These are phyloP conservation scores for Kurtzmaniella cleridarum DNA, from an alignment of 805 yeast species.

Conservation along the genomic window DNA sequence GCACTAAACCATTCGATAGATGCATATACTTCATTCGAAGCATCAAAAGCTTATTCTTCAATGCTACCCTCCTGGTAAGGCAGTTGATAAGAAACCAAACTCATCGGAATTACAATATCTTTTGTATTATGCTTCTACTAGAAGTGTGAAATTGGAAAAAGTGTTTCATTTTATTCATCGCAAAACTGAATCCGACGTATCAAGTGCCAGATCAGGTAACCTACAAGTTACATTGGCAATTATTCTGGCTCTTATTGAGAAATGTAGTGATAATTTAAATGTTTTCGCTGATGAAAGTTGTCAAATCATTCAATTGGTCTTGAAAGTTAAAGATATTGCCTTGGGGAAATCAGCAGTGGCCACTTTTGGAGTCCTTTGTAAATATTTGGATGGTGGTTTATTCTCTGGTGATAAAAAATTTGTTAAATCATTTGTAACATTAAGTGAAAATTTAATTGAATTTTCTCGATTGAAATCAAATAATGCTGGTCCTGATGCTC, in stretches of 20 bases:
- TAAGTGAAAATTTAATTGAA: conserved; percentile 18
- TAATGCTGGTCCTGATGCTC: conserved; percentile 20
- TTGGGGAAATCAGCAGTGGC: conserved; percentile 49
- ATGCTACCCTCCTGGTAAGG: conserved; percentile 90
- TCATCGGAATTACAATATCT: conserved; percentile 86
- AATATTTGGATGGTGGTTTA: conserved; percentile 53
- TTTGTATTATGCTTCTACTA: conserved; percentile 82
- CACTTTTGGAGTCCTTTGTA: conserved; percentile 41
- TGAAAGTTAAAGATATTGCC: conserved; percentile 54
- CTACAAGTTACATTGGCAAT: conserved; percentile 76
- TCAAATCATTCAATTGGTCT: conserved; percentile 47
- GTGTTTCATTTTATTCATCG: conserved; percentile 66
- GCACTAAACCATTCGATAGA: conserved; percentile 6
- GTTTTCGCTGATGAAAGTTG: conserved; percentile 71
- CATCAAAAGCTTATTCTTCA: conserved; percentile 87
- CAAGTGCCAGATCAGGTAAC: conserved; percentile 67
- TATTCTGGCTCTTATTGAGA: conserved; percentile 59
- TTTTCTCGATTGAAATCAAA: conserved; percentile 8
- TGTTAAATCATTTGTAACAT: conserved; percentile 39
- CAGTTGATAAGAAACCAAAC: conserved; percentile 84
- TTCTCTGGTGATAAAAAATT: conserved; percentile 62
- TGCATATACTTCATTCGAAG: conserved; percentile 57
- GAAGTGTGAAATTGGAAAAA: conserved; percentile 84
- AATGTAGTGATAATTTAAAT: conserved; percentile 79
- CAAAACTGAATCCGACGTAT: conserved; percentile 56